Percentiles rank a stretch among this genome's conserved stretches.
phyloP scores from a whole-genome alignment of 164 flowering plant genomes.

The Echeveria elegans region DNA sequence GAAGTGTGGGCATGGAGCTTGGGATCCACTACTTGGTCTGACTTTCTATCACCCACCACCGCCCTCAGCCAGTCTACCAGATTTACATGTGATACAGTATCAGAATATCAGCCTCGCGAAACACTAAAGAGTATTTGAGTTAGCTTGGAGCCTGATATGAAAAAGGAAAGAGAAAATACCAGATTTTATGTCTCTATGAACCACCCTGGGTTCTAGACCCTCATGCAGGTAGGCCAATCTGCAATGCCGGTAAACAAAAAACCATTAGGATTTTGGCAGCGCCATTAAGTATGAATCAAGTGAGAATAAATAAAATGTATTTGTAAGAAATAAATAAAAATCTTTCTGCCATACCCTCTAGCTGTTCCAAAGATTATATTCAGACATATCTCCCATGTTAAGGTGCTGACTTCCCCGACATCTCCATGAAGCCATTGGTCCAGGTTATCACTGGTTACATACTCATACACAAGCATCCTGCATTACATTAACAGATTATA shows the following conservation, averaged over 20 bases:
- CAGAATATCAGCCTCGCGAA: background rate
- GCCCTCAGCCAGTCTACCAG: conserved; percentile 88
- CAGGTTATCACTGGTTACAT: conserved; percentile 83
- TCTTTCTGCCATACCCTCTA: conserved; percentile 52
- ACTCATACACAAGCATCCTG: conserved; percentile 98
- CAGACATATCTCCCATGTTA: conserved; percentile 90
- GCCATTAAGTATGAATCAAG: background rate
- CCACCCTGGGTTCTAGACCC: conserved; percentile 97
- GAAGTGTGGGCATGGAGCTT: conserved; percentile 72
- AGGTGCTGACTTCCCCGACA: conserved; percentile 82
- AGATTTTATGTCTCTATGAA: conserved; percentile 87
- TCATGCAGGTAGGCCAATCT: conserved; percentile 97
- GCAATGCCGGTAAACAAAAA: conserved; percentile 9
- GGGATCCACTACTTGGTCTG: conserved; percentile 88
- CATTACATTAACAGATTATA: conserved; percentile 40
- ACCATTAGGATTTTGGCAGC: background rate
- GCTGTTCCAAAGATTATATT: conserved; percentile 86
- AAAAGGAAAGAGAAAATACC: conserved; percentile 27
- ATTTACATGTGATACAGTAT: conserved; percentile 48
- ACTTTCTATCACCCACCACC: conserved; percentile 63
- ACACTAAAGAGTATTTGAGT: background rate
- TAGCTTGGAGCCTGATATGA: background rate
- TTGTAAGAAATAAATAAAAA: too few species aligned
- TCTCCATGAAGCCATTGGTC: conserved; percentile 99
- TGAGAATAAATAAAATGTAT: too few species aligned